Evolutionary conservation across 306 rosid genomes (phyloP).

Genomic region (Inga oerstediana): DNA sequence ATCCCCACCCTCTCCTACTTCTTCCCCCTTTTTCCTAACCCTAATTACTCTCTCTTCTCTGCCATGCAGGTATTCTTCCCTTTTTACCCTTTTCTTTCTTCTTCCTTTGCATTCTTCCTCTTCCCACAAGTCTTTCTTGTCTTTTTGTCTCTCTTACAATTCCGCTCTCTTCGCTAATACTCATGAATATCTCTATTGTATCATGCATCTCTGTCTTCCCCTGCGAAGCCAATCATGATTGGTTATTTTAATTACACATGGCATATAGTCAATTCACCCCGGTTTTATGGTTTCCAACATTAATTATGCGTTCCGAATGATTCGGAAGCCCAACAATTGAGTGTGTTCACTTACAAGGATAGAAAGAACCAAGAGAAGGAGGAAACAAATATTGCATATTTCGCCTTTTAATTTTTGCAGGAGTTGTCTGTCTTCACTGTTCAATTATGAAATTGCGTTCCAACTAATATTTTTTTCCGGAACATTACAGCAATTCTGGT

Average conservation of each 20-base stretch:
- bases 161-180: not conserved
- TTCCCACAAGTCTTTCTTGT: not conserved
- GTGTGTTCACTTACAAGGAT: constrained; percentile 16
- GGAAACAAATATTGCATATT: not conserved
- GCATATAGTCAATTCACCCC: constrained; percentile 20
- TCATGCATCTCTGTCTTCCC: not conserved
- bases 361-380: constrained; percentile 2
- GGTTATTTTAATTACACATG: not conserved
- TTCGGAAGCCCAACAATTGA: constrained; percentile 9
- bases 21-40: constrained; percentile 41
- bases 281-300: constrained; percentile 5
- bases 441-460: not conserved
- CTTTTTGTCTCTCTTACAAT: not conserved
- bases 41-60: constrained; percentile 44
- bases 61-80: constrained; percentile 65
- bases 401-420: not conserved
- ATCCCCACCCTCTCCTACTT: constrained; percentile 23
- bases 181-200: not conserved
- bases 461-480: not conserved
- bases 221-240: not conserved
- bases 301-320: constrained; percentile 25
- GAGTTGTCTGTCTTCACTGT: not conserved
- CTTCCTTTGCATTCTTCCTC: not conserved
- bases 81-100: not conserved
- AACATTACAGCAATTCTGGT: constrained; percentile 63